phyloP scores from a whole-genome alignment of 2,329 filamentous ascomycete genomes.

The Calonectria leucothoes region DNA sequence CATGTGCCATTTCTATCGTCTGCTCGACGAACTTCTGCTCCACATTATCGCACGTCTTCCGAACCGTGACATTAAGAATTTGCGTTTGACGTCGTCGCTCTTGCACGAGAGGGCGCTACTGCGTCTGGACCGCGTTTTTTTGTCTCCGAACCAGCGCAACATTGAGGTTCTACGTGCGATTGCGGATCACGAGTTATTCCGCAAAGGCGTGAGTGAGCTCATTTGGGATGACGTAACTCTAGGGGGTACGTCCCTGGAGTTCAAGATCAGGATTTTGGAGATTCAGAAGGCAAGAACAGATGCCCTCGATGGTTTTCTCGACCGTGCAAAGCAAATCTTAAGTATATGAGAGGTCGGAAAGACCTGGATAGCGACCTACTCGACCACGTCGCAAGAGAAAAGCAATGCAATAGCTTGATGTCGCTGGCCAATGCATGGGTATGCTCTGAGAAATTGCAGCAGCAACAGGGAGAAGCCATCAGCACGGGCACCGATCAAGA shows the following conservation, averaged over 20 bases:
- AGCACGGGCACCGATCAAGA: background rate
- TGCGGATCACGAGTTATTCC: background rate
- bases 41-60: too few relatives aligned
- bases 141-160: background rate
- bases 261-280: background rate
- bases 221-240: background rate
- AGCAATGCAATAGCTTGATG: background rate
- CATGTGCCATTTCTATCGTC: too few relatives aligned
- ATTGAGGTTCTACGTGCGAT: background rate
- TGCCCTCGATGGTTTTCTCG: background rate
- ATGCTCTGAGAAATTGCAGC: background rate
- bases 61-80: too few relatives aligned
- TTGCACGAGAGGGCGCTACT: too few relatives aligned
- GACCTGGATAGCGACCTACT: background rate
- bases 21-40: too few relatives aligned
- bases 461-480: background rate
- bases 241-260: background rate
- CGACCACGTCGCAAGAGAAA: background rate
- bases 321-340: background rate
- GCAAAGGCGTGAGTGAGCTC: background rate
- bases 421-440: background rate
- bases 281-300: background rate
- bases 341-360: background rate
- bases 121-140: background rate
- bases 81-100: too few relatives aligned